Base-by-base conservation (phyloP, 805 yeast genomes). In the Pichia pseudocactophila region DNA sequence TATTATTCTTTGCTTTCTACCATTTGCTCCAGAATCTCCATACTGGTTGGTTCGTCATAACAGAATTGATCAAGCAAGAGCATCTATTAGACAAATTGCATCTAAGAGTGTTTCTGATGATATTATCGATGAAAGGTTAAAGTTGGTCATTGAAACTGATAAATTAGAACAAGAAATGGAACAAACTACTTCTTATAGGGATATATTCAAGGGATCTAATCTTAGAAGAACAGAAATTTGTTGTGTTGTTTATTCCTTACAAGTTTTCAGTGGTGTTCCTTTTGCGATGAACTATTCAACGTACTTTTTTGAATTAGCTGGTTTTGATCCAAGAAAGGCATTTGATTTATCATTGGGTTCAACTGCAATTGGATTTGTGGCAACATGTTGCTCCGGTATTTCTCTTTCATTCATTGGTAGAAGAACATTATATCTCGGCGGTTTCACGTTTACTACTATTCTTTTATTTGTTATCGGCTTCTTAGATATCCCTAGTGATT, bases 281-380 rank as follows among this genome's bases (percentile, higher is more conserved):
- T 78, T 75, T 47, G 68, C 74, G 68, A 73, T 76, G 76, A 77
- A 77, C 68, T 78, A 76, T 53, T 72, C 77, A 43, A 79, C 76
- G 39, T 72, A 74, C 56, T 47, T 46, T 43, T 48, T 47, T 40
- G 42, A 47, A 39, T n/a, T 36, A 9, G 52, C 48, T 22, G 57
- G 58, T 34, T 43, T 47, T 18, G 35, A 37, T 13, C 42, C 45
- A 31, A 40, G 12, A 27, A 43, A 30, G 25, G 45, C 55, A 17
- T 53, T 52, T 42, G 51, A 48, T 35, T 48, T 48, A 27, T 48
- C 54, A 9, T 53, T 59, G 34, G 65, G 65, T 27, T 57, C 61
- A 30, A 58, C 59, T 34, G 55, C 57, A 9, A 44, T 65, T 19
- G 65, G 67, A 11, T 47, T 65, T n/a, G 18, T 49, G 16, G 68